Evolutionary conservation across 1,284 basidiomycete species (phyloP), one percentile per base, ranked within the genome.

Genomic region (Austropuccinia psidii): DNA sequence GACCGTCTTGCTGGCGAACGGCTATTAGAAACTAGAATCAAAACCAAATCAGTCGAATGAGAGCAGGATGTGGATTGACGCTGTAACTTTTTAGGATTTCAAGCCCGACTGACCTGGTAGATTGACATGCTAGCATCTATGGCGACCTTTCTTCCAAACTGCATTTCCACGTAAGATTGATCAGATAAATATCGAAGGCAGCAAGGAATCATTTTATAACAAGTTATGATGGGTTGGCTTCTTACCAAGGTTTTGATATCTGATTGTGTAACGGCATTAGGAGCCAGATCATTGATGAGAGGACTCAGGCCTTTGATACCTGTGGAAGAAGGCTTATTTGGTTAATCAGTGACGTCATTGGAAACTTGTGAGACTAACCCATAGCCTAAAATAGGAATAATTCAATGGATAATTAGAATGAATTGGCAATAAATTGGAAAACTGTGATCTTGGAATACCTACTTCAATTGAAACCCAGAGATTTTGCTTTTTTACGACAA

Each of bases 91-190:
- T 24, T 45, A 33, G 57, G 27, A n/a, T 43, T 31, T n/a, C 21
- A 58, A 43, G 58, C 31, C 5, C 1, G 0, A 8, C 60, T 31
- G 21, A 41, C 62, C 54, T 66, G 47, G 11, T 45, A 37, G 17
- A 37, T 50, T 17, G 57, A 49, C 31, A 76, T 77, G 60, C 61
- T 95, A 79, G 95, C 95, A 84, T 99, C 95, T 77, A 99, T 93
- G 74, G 95, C 95, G 76, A 98, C 94, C 83, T 98, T 98, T 78
- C 95, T 88, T 0, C 96, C 96, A 79, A 98, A 97, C 57, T 79
- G 39, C 29, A 33, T 47, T 2, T 13, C 27, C 17, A 64, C 77
- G n/a, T n/a, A n/a, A n/a, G n/a, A n/a, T n/a, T n/a, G n/a, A n/a
- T n/a, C n/a, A n/a, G n/a, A n/a, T n/a, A n/a, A n/a, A n/a, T n/a